These are phyloP conservation scores for Boletus coccyginus DNA, from an alignment of 768 basidiomycete genomes.

Conservation along the genomic window DNA sequence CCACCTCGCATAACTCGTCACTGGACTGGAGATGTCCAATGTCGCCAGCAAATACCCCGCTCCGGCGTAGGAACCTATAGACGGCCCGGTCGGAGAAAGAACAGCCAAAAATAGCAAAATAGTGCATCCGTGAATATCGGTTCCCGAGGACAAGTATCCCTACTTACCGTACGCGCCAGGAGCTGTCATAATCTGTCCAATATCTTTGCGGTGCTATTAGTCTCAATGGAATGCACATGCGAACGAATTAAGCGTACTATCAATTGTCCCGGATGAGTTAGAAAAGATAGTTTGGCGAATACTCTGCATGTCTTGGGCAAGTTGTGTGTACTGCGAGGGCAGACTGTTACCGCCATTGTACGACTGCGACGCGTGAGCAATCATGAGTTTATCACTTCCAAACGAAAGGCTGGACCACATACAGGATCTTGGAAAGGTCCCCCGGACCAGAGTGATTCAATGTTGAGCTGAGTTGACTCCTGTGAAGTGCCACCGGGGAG, in stretches of 20 bases:
- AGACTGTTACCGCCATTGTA: slow-evolving; percentile 73
- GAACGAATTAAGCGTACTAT: slow-evolving; percentile 35
- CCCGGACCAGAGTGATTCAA: slow-evolving; percentile 75
- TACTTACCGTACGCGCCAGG: slow-evolving; percentile 60
- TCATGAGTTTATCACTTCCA: not conserved
- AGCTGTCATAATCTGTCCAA: slow-evolving; percentile 50
- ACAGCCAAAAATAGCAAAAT: not conserved
- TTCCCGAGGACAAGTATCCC: not conserved
- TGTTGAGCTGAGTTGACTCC: slow-evolving; percentile 66
- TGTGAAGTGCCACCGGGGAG: slow-evolving; percentile 57
- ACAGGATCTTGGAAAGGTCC: slow-evolving; percentile 69
- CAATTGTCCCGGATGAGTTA: slow-evolving; percentile 56
- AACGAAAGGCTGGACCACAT: slow-evolving; percentile 12
- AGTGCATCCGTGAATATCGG: not conserved
- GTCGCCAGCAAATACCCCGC: slow-evolving; percentile 60
- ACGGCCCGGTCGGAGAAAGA: slow-evolving; percentile 1
- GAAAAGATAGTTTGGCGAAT: slow-evolving; percentile 58
- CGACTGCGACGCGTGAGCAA: slow-evolving; percentile 25
- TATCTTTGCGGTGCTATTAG: slow-evolving; percentile 37
- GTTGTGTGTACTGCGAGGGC: slow-evolving; percentile 40
- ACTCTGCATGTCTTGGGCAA: slow-evolving; percentile 47
- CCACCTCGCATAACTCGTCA: slow-evolving; percentile 56
- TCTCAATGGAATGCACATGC: not conserved
- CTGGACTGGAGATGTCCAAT: slow-evolving; percentile 36
- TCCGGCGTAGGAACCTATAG: slow-evolving; percentile 62